Conservation (phyloP, 768 basidiomycete species). For the Leccinum longicurvipes region DNA sequence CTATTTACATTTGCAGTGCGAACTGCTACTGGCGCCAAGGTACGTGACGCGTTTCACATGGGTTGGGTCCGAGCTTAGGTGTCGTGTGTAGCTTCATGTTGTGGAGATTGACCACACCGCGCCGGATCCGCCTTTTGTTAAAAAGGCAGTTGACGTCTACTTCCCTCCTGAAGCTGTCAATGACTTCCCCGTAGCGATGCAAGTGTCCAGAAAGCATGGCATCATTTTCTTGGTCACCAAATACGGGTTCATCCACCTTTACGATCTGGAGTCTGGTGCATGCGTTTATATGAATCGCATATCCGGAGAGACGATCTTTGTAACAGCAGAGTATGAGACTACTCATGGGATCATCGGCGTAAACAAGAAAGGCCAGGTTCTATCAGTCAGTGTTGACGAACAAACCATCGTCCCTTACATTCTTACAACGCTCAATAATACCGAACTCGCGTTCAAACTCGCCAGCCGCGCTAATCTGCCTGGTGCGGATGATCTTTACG, state of each 20-base stretch:
- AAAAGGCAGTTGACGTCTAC: constrained; percentile 98
- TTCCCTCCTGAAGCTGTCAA: constrained; percentile 98
- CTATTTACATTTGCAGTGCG: constrained; percentile 94
- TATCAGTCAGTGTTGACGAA: constrained; percentile 96
- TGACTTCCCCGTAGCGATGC: constrained; percentile 99
- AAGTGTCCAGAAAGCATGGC: constrained; percentile 95
- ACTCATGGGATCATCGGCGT: constrained; percentile 97
- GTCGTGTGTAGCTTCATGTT: constrained; percentile 74
- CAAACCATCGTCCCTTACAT: constrained; percentile 95
- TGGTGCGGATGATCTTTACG: constrained; percentile 95
- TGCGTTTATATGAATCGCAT: constrained; percentile 99
- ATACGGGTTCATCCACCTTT: constrained; percentile 98
- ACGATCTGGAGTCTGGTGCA: constrained; percentile 94
- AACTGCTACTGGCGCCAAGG: constrained; percentile 97
- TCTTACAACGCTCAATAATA: constrained; percentile 89
- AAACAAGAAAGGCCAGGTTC: constrained; percentile 98
- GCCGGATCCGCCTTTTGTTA: constrained; percentile 87
- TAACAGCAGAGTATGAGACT: constrained; percentile 93
- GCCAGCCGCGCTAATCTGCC: constrained; percentile 95
- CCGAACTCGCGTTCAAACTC: constrained; percentile 96
- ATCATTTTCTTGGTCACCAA: constrained; percentile 98
- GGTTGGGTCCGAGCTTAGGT: constrained; percentile 6
- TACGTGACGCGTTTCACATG: constrained; percentile 34
- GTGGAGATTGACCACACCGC: constrained; percentile 97
- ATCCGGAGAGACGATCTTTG: constrained; percentile 98